Conservation (phyloP, 352 stramenopile genomes). For the Pythium coloratum region DNA sequence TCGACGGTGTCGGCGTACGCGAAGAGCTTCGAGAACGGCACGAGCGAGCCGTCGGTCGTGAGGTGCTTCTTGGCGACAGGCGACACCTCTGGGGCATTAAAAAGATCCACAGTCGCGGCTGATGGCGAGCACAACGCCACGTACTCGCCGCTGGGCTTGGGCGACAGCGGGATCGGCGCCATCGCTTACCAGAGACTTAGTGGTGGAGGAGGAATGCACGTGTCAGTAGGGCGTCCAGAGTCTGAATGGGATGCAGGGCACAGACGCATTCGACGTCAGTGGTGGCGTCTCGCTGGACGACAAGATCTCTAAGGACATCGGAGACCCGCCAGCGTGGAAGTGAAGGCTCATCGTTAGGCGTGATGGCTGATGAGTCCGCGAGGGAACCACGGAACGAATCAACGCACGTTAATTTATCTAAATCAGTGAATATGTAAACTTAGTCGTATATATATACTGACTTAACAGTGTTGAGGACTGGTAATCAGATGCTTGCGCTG, state of each 20-base stretch:
- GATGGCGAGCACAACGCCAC: background rate
- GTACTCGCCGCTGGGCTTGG: background rate
- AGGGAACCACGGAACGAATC: background rate
- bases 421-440: background rate
- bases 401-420: background rate
- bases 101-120: too few relatives aligned
- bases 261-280: background rate
- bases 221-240: background rate
- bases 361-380: background rate
- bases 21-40: conserved; percentile 50
- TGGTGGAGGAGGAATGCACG: background rate
- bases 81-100: too few relatives aligned
- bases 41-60: conserved; percentile 20
- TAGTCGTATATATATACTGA: background rate
- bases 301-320: background rate
- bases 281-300: background rate
- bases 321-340: background rate
- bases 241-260: background rate
- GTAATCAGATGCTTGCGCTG: background rate
- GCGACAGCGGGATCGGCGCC: background rate
- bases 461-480: background rate
- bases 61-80: too few relatives aligned
- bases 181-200: background rate
- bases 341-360: too few relatives aligned
- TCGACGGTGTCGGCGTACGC: conserved; percentile 56